These are phyloP conservation scores for Aspergillus fijiensis DNA, from an alignment of 2,329 filamentous ascomycete genomes.

Conservation along the genomic window DNA sequence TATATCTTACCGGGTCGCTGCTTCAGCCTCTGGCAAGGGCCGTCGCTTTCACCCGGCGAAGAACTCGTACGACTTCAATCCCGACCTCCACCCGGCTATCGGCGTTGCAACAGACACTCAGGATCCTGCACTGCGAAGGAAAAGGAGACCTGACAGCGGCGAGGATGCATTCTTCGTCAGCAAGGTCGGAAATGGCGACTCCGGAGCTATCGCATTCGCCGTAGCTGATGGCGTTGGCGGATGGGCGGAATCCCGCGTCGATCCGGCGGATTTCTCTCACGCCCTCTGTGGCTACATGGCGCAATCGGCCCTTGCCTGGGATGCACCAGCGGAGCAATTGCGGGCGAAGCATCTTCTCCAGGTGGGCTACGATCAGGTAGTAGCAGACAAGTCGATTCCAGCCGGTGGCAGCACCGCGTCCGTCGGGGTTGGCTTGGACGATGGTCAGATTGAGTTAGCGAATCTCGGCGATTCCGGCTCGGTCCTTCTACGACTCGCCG, in stretches of 20 bases:
- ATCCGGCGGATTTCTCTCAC: slow-evolving; percentile 94
- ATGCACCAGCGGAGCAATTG: slow-evolving; percentile 37
- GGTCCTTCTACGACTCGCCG: slow-evolving; percentile 79
- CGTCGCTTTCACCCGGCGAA: slow-evolving; percentile 65
- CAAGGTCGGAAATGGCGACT: slow-evolving; percentile 64
- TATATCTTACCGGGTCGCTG: slow-evolving; percentile 69
- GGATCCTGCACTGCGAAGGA: slow-evolving; percentile 57
- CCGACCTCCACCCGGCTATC: slow-evolving; percentile 39
- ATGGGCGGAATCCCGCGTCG: slow-evolving; percentile 88
- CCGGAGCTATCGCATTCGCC: slow-evolving; percentile 68
- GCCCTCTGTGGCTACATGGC: slow-evolving; percentile 94
- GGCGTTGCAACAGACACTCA: slow-evolving; percentile 35
- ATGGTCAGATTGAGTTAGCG: slow-evolving; percentile 79
- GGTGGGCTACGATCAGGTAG: slow-evolving; percentile 77
- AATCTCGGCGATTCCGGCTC: slow-evolving; percentile 97
- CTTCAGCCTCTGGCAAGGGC: slow-evolving; percentile 73
- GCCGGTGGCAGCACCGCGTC: slow-evolving; percentile 92
- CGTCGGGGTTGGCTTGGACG: slow-evolving; percentile 71
- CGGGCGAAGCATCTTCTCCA: slow-evolving; percentile 73
- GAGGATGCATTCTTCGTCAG: slow-evolving; percentile 96
- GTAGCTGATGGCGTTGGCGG: slow-evolving; percentile 94
- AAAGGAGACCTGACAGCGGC: slow-evolving; percentile 71
- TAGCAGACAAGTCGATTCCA: slow-evolving; percentile 67
- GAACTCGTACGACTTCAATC: slow-evolving; percentile 72
- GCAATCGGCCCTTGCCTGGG: slow-evolving; percentile 63